A percentile compares a stretch with the other conserved stretches of the same genome.
Evolutionary conservation across 116 monocot genomes (phyloP).

Genomic region (Trichopus zeylanicus): DNA sequence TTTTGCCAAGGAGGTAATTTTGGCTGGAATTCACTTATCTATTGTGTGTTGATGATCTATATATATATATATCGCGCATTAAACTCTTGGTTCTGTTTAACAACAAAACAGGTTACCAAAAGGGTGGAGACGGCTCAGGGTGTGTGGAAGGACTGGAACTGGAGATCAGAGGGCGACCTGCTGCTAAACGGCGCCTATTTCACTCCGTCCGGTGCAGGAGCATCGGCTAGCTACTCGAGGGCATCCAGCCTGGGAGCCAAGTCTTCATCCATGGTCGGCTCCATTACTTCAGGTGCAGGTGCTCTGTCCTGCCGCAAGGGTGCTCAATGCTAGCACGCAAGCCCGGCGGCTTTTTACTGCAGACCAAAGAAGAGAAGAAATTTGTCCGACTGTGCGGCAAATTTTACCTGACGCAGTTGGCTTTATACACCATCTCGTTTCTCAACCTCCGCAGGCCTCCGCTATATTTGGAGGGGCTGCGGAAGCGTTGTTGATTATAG

Average conservation of each 20-base stretch:
- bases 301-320: conserved; percentile 49
- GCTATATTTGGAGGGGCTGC: conserved; percentile 29
- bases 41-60: background rate
- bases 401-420: no score
- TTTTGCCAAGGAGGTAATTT: conserved; percentile 52
- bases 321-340: conserved; percentile 18
- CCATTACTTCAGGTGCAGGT: conserved; percentile 64
- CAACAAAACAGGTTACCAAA: conserved; percentile 63
- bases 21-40: background rate
- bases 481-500: conserved; percentile 42
- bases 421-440: no score
- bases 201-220: conserved; percentile 73
- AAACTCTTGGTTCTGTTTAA: no score
- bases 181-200: conserved; percentile 85
- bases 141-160: conserved; percentile 77
- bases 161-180: conserved; percentile 92
- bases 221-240: conserved; percentile 66
- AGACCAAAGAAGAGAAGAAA: background rate
- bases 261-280: conserved; percentile 67
- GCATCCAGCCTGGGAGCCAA: conserved; percentile 93
- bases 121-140: conserved; percentile 35
- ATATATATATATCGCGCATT: background rate
- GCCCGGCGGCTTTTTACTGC: no score
- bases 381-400: conserved; percentile 7
- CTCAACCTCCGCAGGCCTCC: conserved; percentile 55